These are phyloP conservation scores for Rubus parviflorus DNA, from an alignment of 306 rosid species.

Conservation along the genomic window DNA sequence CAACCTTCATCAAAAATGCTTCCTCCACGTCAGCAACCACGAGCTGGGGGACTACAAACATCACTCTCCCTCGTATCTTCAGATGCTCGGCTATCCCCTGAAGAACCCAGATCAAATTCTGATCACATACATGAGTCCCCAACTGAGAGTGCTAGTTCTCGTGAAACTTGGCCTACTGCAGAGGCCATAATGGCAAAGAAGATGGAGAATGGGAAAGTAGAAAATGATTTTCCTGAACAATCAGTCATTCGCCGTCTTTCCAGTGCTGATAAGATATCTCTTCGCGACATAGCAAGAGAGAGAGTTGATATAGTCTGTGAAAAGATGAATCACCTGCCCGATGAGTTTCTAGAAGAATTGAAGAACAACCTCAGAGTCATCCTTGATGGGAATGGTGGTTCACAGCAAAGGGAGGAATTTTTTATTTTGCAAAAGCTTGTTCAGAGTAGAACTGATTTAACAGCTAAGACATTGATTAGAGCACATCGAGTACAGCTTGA, in stretches of 20 bases:
- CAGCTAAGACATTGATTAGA: constrained; percentile 76
- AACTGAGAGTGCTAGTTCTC: constrained; percentile 93
- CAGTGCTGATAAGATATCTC: constrained; percentile 73
- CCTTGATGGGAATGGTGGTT: constrained; percentile 87
- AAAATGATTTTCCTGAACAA: constrained; percentile 65
- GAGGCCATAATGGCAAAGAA: constrained; percentile 71
- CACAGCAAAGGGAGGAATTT: constrained; percentile 85
- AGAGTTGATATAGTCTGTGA: constrained; percentile 77
- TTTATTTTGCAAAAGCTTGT: constrained; percentile 79
- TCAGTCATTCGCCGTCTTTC: constrained; percentile 83
- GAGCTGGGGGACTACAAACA: constrained; percentile 74
- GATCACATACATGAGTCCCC: constrained; percentile 82
- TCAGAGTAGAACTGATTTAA: constrained; percentile 81
- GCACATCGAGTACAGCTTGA: constrained; percentile 95
- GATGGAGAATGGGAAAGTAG: constrained; percentile 82
- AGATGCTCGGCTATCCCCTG: constrained; percentile 74
- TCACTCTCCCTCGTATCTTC: constrained; percentile 80
- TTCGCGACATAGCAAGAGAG: constrained; percentile 89
- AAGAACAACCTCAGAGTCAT: constrained; percentile 72
- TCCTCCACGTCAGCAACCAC: constrained; percentile 85
- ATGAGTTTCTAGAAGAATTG: constrained; percentile 74
- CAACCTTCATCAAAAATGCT: constrained; percentile 58
- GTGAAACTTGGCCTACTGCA: constrained; percentile 81
- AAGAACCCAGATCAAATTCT: constrained; percentile 80
- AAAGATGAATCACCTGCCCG: constrained; percentile 82